A percentile compares a stretch with the other conserved stretches of the same genome.
These are phyloP conservation scores for Dissophora ornata DNA, from an alignment of 192 early-diverging fungal genomes.

Conservation along the genomic window DNA sequence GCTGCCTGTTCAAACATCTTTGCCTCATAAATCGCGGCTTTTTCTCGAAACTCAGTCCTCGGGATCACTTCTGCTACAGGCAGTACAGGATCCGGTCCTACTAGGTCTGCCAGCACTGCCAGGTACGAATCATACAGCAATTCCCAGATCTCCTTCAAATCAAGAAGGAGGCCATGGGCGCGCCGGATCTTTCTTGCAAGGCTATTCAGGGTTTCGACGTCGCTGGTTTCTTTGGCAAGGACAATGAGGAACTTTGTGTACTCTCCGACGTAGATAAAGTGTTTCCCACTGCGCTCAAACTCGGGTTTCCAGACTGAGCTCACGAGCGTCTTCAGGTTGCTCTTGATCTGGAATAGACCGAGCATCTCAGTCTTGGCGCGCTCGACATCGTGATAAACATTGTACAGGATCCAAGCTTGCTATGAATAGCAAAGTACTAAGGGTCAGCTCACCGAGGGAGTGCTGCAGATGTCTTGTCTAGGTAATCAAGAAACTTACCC, in stretches of 20 bases:
- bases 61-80: conserved; percentile 49
- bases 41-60: conserved; percentile 45
- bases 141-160: conserved; percentile 66
- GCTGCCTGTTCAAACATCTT: conserved; percentile 48
- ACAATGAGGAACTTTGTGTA: conserved; percentile 73
- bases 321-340: conserved; percentile 61
- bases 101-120: conserved; percentile 45
- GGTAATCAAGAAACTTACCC: conserved; percentile 52
- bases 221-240: conserved; percentile 65
- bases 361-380: conserved; percentile 69
- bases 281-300: conserved; percentile 82
- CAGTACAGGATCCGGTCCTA: conserved; percentile 28
- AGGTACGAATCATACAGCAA: conserved; percentile 59
- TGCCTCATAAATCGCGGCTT: conserved; percentile 40
- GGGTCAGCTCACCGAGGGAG: too few relatives aligned
- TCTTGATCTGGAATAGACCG: conserved; percentile 69
- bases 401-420: conserved; percentile 72
- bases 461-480: too few relatives aligned
- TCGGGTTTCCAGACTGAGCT: conserved; percentile 83
- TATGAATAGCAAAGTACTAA: conserved; percentile 31
- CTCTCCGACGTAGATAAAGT: conserved; percentile 78
- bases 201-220: conserved; percentile 66
- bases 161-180: conserved; percentile 60
- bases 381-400: conserved; percentile 65
- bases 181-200: conserved; percentile 68